Conservation (phyloP, 148 eudicot species). For the Rhododendron molle region DNA sequence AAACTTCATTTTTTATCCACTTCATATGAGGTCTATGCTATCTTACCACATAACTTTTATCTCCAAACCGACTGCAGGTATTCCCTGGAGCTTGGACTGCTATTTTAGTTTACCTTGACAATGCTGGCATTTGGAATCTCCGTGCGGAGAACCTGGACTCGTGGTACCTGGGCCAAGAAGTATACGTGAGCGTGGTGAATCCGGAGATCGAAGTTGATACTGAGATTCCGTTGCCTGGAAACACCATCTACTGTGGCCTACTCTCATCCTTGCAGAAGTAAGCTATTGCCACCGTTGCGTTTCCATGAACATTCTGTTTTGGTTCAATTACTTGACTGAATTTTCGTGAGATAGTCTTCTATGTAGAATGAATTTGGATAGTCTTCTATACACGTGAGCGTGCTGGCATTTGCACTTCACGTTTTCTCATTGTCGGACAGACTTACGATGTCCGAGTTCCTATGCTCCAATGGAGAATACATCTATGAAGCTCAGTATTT, state of each 20-base stretch:
- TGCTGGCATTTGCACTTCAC: too few relatives aligned
- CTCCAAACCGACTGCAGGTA: conserved; percentile 44
- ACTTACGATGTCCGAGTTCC: neutral
- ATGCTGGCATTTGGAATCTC: conserved; percentile 96
- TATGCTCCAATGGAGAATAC: neutral
- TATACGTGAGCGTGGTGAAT: conserved; percentile 68
- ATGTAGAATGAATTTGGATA: neutral
- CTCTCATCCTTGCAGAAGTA: conserved; percentile 79
- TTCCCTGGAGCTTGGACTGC: conserved; percentile 99
- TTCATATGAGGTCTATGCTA: neutral
- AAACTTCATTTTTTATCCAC: neutral
- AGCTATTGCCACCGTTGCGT: conserved; percentile 7
- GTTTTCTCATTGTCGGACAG: neutral
- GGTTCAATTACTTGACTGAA: neutral
- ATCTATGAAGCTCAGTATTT: neutral
- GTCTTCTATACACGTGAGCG: too few relatives aligned
- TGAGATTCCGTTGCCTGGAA: conserved; percentile 68
- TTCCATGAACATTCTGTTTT: neutral
- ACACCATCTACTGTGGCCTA: conserved; percentile 74
- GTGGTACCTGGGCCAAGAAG: conserved; percentile 95
- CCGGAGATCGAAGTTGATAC: conserved; percentile 49
- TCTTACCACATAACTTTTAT: neutral
- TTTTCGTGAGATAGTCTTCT: neutral
- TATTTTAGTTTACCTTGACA: conserved; percentile 81
- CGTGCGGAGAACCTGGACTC: conserved; percentile 76